Evolutionary conservation across 1,284 basidiomycete genomes (phyloP).

Genomic region (Stygiomarasmius scandens): DNA sequence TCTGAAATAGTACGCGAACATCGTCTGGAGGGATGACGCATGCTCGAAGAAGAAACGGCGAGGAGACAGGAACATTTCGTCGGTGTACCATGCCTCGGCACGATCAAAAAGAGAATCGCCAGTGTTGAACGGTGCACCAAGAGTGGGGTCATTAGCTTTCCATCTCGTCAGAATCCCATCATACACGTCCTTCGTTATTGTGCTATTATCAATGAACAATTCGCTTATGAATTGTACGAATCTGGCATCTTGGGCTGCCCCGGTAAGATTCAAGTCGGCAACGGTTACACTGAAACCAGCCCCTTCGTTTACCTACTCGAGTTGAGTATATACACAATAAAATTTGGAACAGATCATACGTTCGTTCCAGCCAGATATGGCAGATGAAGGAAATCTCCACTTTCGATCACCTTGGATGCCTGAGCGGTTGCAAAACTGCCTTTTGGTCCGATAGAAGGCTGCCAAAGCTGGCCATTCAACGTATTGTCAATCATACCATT

Average conservation of each 20-base stretch:
- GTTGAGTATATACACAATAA: background rate
- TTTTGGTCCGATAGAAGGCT: conserved; percentile 54
- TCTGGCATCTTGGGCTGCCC: conserved; percentile 37
- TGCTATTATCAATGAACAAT: conserved; percentile 52
- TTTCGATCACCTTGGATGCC: conserved; percentile 48
- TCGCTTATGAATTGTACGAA: conserved; percentile 49
- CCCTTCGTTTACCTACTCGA: conserved; percentile 56
- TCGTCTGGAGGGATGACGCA: conserved; percentile 47
- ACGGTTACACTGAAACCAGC: conserved; percentile 44
- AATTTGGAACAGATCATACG: conserved; percentile 30
- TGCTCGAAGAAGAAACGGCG: conserved; percentile 51
- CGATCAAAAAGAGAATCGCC: conserved; percentile 63
- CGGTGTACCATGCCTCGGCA: conserved; percentile 57
- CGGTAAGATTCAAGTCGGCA: conserved; percentile 35
- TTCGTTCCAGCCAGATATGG: conserved; percentile 60
- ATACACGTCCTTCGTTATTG: conserved; percentile 42
- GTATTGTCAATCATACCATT: conserved; percentile 48
- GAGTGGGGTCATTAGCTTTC: conserved; percentile 47
- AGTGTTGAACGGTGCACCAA: conserved; percentile 50
- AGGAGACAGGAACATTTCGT: conserved; percentile 55
- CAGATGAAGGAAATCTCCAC: conserved; percentile 55
- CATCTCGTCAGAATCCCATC: conserved; percentile 42
- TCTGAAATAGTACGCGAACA: conserved; percentile 57
- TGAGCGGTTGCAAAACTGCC: conserved; percentile 53
- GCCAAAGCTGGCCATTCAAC: conserved; percentile 59